phyloP scores from a whole-genome alignment of 1,284 basidiomycete genomes.

The Cryptococcus sp. region DNA sequence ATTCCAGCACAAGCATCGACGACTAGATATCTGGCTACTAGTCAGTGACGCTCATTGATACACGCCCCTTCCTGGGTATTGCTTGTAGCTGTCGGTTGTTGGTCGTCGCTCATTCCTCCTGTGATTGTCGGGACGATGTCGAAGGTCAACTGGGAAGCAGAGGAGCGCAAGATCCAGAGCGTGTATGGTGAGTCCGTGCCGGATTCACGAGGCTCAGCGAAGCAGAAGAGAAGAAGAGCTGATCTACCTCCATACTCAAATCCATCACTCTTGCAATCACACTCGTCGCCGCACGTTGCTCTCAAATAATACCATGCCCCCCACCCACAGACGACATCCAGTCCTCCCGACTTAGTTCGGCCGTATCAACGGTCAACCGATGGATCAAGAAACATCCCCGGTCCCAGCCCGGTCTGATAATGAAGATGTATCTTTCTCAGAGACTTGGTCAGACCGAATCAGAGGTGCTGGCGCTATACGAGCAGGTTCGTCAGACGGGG shows the following conservation, averaged over 20 bases:
- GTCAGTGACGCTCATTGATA: too few species aligned
- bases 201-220: too few species aligned
- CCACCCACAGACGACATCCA: conserved; percentile 37
- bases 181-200: conserved; percentile 36
- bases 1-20: too few species aligned
- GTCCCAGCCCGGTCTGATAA: conserved; percentile 46
- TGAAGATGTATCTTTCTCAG: conserved; percentile 39
- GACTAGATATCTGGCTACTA: too few species aligned
- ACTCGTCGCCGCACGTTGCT: not conserved
- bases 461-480: conserved; percentile 27
- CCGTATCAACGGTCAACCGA: conserved; percentile 28
- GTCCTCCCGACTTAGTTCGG: conserved; percentile 26
- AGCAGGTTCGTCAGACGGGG: conserved; percentile 29
- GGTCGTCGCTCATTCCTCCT: too few species aligned
- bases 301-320: not conserved
- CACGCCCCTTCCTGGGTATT: too few species aligned
- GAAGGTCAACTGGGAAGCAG: conserved; percentile 32
- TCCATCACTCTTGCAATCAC: not conserved
- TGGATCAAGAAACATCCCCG: conserved; percentile 45
- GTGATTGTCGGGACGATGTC: conserved; percentile 13
- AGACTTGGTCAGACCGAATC: conserved; percentile 15
- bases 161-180: conserved; percentile 44
- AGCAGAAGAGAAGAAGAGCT: too few species aligned
- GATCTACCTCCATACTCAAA: not conserved
- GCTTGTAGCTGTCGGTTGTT: too few species aligned